Conservation (phyloP, 2,329 filamentous ascomycete species). For the Emmonsiellopsis sp. region DNA sequence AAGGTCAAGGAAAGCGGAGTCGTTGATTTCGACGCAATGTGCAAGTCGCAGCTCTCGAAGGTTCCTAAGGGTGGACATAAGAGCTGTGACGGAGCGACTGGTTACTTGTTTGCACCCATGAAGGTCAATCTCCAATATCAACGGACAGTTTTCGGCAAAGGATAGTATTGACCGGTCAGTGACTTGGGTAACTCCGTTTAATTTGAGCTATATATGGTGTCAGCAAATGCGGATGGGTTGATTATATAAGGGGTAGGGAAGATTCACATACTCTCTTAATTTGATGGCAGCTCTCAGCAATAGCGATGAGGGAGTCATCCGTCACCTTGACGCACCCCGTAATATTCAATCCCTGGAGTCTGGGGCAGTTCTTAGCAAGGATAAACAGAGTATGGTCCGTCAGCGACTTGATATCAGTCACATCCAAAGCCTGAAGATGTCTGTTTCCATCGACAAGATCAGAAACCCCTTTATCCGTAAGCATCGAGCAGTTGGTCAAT, state of each 20-base stretch:
- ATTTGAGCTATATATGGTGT: conserved; percentile 59
- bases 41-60: conserved; percentile 85
- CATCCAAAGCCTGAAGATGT: conserved; percentile 78
- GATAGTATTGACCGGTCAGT: conserved; percentile 73
- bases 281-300: conserved; percentile 74
- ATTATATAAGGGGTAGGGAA: neutral
- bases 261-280: conserved; percentile 64
- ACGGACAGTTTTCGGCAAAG: conserved; percentile 79
- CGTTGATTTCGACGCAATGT: conserved; percentile 74
- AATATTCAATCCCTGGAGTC: conserved; percentile 87
- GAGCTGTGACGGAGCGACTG: conserved; percentile 70
- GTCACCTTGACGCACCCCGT: conserved; percentile 76
- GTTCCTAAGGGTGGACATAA: conserved; percentile 68
- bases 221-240: conserved; percentile 16
- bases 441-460: conserved; percentile 69
- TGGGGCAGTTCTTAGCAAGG: conserved; percentile 70
- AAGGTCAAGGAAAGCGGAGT: conserved; percentile 76
- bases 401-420: conserved; percentile 70
- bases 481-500: conserved; percentile 73
- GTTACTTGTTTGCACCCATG: conserved; percentile 75
- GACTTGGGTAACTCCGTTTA: conserved; percentile 83
- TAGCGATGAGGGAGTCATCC: conserved; percentile 69
- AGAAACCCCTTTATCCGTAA: conserved; percentile 77
- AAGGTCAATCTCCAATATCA: conserved; percentile 93
- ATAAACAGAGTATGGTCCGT: conserved; percentile 71